Conservation (phyloP, 768 basidiomycete species). For the Vararia minispora region DNA sequence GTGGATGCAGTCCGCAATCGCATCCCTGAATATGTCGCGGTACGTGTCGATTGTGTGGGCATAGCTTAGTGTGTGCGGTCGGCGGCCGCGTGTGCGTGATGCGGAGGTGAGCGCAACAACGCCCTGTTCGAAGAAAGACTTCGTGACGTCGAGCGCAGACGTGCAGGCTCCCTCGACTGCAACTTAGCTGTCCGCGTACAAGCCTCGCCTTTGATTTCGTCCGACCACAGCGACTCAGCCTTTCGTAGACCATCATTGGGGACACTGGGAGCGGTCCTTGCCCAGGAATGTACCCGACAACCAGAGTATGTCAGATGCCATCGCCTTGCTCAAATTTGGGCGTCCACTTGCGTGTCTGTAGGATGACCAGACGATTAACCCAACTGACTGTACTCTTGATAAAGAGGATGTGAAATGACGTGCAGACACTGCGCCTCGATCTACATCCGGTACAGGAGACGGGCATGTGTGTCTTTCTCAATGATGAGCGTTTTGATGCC, state of each 20-base stretch:
- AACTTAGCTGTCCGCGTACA: conserved; percentile 28
- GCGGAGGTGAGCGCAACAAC: conserved; percentile 13
- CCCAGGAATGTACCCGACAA: conserved; percentile 20
- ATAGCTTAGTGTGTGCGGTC: conserved; percentile 28
- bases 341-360: conserved; percentile 12
- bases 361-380: conserved; percentile 54
- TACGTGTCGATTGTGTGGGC: conserved; percentile 32
- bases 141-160: conserved; percentile 23
- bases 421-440: conserved; percentile 61
- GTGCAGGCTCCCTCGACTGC: conserved; percentile 28
- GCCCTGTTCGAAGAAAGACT: conserved; percentile 19
- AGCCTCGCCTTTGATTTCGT: conserved; percentile 23
- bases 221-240: conserved; percentile 4
- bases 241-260: background rate
- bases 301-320: conserved; percentile 3
- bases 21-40: conserved; percentile 33
- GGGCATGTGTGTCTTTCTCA: conserved; percentile 50
- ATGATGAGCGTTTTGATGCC: conserved; percentile 40
- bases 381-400: background rate
- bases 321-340: conserved; percentile 9
- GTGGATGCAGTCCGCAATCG: conserved; percentile 32
- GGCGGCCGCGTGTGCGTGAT: too few relatives aligned
- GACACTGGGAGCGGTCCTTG: background rate
- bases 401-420: conserved; percentile 18
- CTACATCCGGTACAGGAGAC: conserved; percentile 55